Base-by-base conservation (phyloP, 2,329 filamentous ascomycete genomes). In the Penicillium sp. region DNA sequence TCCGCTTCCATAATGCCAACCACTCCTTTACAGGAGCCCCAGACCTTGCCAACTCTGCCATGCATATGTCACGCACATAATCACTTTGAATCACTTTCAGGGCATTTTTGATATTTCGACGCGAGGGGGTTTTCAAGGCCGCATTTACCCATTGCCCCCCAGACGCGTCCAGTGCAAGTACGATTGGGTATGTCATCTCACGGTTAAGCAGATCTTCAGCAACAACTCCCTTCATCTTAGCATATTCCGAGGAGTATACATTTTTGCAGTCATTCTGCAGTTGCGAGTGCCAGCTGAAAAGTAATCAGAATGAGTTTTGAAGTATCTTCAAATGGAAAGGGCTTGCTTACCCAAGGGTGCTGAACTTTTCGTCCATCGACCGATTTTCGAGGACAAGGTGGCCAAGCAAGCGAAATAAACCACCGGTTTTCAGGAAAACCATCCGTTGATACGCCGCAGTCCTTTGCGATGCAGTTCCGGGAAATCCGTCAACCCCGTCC, bases 1-100 rank as follows among this genome's bases (percentile, higher is more conserved):
- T 56, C 19, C 59, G 49, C 10, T 53, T 65, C 72, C 59, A 70
- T 60, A 55, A 66, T 51, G 42, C 67, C 63, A 51, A 63, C 57
- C 59, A 64, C 11, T 61, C 58, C 39, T 62, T 43, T 7, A 64
- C 47, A 3, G 56, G 52, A 3, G 49, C 21, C 16, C 50, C 47
- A 9, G 57, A 55, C 5, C 23, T 36, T 21, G 60, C 56, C 11
- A 65, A 36, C 39, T 65, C 62, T 2, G 37, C 21, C 18, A 57
- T 54, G 31, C 62, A 65, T 8, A 46, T 10, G 5, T 33, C 31
- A 6, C 31, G 31, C 5, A 33, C 31, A 33, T n/a, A 13, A 5
- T 33, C 10, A 4, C 31, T 4, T 14, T 33, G 31, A 4, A 33
- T 33, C 13, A 33, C 13, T 10, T n/a, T 33, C 31, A 33, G 13